phyloP scores from a whole-genome alignment of 2,329 filamentous ascomycete species.

The Sphaerostilbella broomeana region DNA sequence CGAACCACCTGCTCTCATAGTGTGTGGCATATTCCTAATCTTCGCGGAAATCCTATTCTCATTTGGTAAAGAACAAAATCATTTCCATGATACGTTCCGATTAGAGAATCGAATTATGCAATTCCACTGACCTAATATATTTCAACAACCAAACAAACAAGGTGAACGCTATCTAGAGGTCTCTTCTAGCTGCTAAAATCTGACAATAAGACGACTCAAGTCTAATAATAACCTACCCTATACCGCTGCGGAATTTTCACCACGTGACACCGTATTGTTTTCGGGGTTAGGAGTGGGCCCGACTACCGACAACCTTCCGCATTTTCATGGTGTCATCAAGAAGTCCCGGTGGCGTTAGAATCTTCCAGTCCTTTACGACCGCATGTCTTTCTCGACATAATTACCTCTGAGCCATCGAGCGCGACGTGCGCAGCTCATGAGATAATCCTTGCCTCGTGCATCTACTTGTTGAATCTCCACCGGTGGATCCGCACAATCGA shows the following conservation, averaged over 20 bases:
- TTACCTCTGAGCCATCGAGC: constrained; percentile 13
- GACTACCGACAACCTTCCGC: constrained; percentile 13
- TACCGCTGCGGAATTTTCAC: constrained; percentile 1
- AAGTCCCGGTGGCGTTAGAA: constrained; percentile 13
- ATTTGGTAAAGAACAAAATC: no score
- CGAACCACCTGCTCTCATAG: no score
- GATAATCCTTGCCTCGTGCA: constrained; percentile 22
- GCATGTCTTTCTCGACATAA: constrained; percentile 4
- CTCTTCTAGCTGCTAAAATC: no score
- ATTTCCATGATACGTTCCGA: no score
- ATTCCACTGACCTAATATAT: no score
- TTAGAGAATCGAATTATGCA: no score
- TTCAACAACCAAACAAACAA: no score
- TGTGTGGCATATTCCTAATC: no score
- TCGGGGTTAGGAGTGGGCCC: constrained; percentile 20
- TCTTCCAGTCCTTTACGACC: constrained; percentile 7
- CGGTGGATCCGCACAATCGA: constrained; percentile 30
- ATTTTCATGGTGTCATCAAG: constrained; percentile 12
- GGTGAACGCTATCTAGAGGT: no score
- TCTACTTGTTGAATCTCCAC: constrained; percentile 19
- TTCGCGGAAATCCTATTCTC: no score
- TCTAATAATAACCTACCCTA: constrained; percentile 2
- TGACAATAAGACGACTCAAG: no score
- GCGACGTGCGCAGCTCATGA: constrained; percentile 26
- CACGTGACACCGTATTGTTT: constrained; percentile 28